Percentiles rank a stretch among this genome's conserved stretches.
These are phyloP conservation scores for Leonotis leonurus DNA, from an alignment of 257 asterid species.

Conservation along the genomic window DNA sequence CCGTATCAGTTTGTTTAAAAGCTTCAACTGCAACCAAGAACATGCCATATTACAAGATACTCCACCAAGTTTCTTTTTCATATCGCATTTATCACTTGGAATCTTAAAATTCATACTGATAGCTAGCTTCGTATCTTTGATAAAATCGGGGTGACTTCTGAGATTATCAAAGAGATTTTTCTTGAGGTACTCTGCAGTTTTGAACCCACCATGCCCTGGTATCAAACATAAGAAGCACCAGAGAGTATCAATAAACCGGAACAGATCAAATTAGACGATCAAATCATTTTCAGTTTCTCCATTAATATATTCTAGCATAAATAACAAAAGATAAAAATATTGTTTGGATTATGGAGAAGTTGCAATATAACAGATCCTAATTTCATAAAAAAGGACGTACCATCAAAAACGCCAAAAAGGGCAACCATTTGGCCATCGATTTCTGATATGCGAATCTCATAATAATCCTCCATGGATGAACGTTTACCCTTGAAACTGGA, in stretches of 20 bases:
- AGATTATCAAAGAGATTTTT: constrained; percentile 64
- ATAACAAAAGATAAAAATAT: not conserved
- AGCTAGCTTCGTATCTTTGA: constrained; percentile 61
- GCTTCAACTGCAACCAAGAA: constrained; percentile 55
- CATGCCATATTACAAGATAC: constrained; percentile 7
- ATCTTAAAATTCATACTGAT: constrained; percentile 40
- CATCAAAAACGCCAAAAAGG: constrained; percentile 73
- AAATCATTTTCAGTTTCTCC: no score
- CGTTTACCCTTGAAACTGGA: constrained; percentile 74
- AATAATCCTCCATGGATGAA: constrained; percentile 76
- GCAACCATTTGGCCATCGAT: constrained; percentile 78
- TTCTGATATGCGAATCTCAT: constrained; percentile 54
- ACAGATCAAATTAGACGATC: no score
- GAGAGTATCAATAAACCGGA: not conserved
- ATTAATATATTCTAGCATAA: not conserved
- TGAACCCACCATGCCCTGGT: constrained; percentile 77
- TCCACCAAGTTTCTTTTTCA: not conserved
- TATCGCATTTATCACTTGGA: no score
- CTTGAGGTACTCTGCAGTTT: constrained; percentile 75
- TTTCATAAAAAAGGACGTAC: constrained; percentile 20
- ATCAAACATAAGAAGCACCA: not conserved
- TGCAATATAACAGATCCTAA: not conserved
- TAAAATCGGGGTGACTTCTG: constrained; percentile 59
- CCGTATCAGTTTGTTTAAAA: constrained; percentile 56
- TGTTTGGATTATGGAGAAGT: not conserved